A percentile compares a stretch with the other conserved stretches of the same genome.
These are phyloP conservation scores for Bolboschoenus planiculmis DNA, from an alignment of 176 grass and related monocot species.

Conservation along the genomic window DNA sequence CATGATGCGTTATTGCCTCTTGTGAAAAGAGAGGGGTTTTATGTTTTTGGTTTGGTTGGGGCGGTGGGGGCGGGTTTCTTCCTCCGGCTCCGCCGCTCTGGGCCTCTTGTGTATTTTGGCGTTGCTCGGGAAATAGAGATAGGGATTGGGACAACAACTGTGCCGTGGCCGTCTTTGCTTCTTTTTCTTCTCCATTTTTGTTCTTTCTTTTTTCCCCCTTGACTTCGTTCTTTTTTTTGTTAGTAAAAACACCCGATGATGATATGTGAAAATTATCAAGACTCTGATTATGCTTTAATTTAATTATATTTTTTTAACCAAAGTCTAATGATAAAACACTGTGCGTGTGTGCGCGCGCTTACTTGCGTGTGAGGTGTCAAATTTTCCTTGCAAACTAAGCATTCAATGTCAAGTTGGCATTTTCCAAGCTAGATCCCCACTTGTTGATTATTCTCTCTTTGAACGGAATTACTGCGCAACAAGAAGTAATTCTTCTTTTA, in stretches of 20 bases:
- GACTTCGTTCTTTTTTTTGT: background rate
- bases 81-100: background rate
- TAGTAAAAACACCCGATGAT: conserved; percentile 2
- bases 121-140: background rate
- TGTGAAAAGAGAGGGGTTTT: background rate
- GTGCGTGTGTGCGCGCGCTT: no score
- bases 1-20: background rate
- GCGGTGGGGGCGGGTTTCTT: background rate
- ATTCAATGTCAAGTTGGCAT: background rate
- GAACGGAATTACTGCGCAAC: background rate
- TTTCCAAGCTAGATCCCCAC: conserved; percentile 3
- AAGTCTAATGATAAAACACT: no score
- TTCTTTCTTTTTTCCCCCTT: background rate
- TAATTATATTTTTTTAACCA: background rate
- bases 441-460: background rate
- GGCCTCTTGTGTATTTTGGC: conserved; percentile 4
- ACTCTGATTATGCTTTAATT: background rate
- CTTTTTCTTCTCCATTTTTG: background rate
- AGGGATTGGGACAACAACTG: background rate
- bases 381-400: background rate
- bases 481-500: background rate
- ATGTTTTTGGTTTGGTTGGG: background rate
- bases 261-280: conserved; percentile 6
- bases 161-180: conserved; percentile 15
- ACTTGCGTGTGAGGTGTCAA: no score